A percentile compares a stretch with the other conserved stretches of the same genome.
Conservation (phyloP, 345 rosid species). For the Aurinia saxatilis region DNA sequence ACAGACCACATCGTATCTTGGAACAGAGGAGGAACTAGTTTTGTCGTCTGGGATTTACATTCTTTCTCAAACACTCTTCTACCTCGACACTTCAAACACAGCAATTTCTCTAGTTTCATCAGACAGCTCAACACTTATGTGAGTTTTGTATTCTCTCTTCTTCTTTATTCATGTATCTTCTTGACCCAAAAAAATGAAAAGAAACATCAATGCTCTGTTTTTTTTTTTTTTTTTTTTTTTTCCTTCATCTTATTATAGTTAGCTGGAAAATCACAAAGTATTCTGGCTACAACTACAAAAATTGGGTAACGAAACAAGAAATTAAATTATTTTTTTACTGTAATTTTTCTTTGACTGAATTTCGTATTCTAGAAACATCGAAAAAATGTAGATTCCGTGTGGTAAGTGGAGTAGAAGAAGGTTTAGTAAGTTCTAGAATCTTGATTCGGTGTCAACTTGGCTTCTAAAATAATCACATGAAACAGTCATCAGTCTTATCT, state of each 20-base stretch:
- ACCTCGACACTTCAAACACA: constrained; percentile 46
- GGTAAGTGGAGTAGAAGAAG: constrained; percentile 18
- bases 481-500: constrained; percentile 11
- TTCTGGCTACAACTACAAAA: constrained; percentile 4
- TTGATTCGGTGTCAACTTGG: constrained; percentile 13
- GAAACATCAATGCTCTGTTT: background rate
- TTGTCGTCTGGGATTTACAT: constrained; percentile 42
- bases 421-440: constrained; percentile 24
- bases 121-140: constrained; percentile 56
- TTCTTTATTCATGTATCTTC: background rate
- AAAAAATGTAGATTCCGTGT: constrained; percentile 6
- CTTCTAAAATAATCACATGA: background rate
- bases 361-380: constrained; percentile 21
- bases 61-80: constrained; percentile 39
- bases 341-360: background rate
- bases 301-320: background rate
- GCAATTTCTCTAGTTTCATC: constrained; percentile 51
- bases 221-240: background rate
- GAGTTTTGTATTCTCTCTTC: constrained; percentile 11
- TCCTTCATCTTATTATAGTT: constrained; percentile 14
- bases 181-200: background rate
- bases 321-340: background rate
- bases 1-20: constrained; percentile 71
- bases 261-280: background rate
- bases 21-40: constrained; percentile 55